Evolutionary conservation across 345 rosid species (phyloP).

Genomic region (Aethionema arabicum): DNA sequence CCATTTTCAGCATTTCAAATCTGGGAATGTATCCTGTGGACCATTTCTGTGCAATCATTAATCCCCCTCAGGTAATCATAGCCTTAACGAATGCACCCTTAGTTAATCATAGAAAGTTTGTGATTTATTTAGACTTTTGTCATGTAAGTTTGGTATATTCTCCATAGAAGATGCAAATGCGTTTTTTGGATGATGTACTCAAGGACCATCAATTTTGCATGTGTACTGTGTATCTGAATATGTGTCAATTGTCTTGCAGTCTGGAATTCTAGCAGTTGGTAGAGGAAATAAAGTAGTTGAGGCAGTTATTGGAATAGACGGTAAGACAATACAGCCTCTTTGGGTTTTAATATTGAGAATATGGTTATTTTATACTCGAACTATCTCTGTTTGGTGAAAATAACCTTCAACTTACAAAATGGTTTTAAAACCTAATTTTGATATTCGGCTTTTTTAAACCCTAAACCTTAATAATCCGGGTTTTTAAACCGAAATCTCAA

Average conservation of each 20-base stretch:
- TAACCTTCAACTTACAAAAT: too few species aligned
- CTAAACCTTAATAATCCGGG: too few species aligned
- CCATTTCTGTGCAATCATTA: slow-evolving; percentile 90
- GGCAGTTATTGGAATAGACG: slow-evolving; percentile 64
- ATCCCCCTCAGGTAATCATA: slow-evolving; percentile 86
- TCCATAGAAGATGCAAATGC: slow-evolving; percentile 11
- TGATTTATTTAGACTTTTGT: background rate
- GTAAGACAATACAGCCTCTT: slow-evolving; percentile 42
- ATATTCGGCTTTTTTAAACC: too few species aligned
- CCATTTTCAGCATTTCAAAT: slow-evolving; percentile 81
- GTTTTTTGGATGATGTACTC: background rate
- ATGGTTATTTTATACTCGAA: too few species aligned
- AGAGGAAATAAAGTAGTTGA: slow-evolving; percentile 91
- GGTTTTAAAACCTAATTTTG: too few species aligned
- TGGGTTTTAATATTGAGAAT: background rate
- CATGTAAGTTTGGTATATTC: slow-evolving; percentile 2
- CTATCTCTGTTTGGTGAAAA: too few species aligned
- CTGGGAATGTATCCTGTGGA: slow-evolving; percentile 98
- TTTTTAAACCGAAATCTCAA: too few species aligned
- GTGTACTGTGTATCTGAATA: background rate
- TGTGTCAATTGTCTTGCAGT: slow-evolving; percentile 47
- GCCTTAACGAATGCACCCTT: slow-evolving; percentile 11
- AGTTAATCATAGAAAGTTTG: background rate
- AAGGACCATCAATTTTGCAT: background rate
- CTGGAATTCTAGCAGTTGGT: slow-evolving; percentile 94